Evolutionary conservation across 1,284 basidiomycete genomes (phyloP), one percentile per base, ranked within the genome.

Genomic region (Salmacisia buchloeana): DNA sequence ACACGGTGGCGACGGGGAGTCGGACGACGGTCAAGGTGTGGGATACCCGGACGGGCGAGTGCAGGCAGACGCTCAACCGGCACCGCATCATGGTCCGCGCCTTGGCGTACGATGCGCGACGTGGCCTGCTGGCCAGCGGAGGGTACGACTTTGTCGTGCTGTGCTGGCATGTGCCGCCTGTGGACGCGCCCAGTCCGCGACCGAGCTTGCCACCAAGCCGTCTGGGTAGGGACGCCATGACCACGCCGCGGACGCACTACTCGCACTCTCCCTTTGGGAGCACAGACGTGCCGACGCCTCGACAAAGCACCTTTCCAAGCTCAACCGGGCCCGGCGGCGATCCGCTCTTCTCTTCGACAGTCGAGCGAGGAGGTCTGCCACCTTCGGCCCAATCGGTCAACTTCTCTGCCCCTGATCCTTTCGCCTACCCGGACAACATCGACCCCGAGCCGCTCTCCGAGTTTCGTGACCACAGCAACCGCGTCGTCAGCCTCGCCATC

Each of bases 91-190:
- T 74, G 38, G 73, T 75, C 0, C 52, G 73, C 27, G 71, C 72
- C 9, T 62, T 72, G 1, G 68, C 66, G 0, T 75, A 54, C 54
- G 65, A 67, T 60, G 52, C 60, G 0, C 27, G 49, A 2, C 60
- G 70, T 9, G 18, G 59, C n/a, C 10, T 75, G 27, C 62, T 74
- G 13, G 65, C 69, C 2, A 65, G 63, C 23, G 73, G 69, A 2
- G 73, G 73, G 12, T 75, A 75, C 58, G 73, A 75, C 63, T 56
- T 63, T 34, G 36, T 64, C 63, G 65, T 74, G 58, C 67, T 69
- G 62, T 13, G 68, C n/a, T 73, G 72, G 69, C 45, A 60, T 18
- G 60, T 58, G n/a, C 45, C 49, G 18, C 29, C 52, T 3, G 49
- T 29, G 29, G 15, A 25, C 36, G 13, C n/a, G n/a, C n/a, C n/a